Conservation (phyloP, 257 asterid genomes). For the Thymus quinquecostatus region DNA sequence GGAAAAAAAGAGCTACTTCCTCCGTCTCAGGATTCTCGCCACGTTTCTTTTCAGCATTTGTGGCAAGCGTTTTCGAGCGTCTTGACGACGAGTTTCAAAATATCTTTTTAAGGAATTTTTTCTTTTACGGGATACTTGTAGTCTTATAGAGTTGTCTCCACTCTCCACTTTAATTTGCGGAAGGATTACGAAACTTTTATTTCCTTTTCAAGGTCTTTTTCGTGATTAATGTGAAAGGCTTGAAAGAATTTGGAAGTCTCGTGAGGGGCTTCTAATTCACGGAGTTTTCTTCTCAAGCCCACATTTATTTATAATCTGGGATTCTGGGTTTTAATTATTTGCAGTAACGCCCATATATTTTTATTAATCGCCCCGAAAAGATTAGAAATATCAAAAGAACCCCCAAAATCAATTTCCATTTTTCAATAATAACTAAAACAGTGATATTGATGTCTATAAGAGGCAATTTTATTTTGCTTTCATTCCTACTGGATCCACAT, state of each 20-base stretch:
- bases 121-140: no score
- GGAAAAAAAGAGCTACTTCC: no score
- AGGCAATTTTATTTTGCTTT: background rate
- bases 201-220: constrained; percentile 14
- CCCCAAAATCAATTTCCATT: background rate
- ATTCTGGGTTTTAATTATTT: background rate
- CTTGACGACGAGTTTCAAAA: no score
- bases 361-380: no score
- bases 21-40: no score
- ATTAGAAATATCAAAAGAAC: background rate
- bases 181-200: background rate
- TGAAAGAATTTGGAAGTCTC: background rate
- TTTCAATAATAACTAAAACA: background rate
- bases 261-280: background rate
- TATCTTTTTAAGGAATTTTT: no score
- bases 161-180: background rate
- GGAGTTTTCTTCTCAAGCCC: background rate
- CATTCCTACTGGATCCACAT: background rate
- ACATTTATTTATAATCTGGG: background rate
- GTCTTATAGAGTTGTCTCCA: no score
- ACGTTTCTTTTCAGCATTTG: no score
- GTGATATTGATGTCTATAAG: background rate
- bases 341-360: background rate
- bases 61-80: no score
- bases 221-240: background rate